Percentiles rank a stretch among this genome's conserved stretches.
Evolutionary conservation across 495 filamentous ascomycete species (phyloP).

Genomic region (Hypoxylon lenormandii): DNA sequence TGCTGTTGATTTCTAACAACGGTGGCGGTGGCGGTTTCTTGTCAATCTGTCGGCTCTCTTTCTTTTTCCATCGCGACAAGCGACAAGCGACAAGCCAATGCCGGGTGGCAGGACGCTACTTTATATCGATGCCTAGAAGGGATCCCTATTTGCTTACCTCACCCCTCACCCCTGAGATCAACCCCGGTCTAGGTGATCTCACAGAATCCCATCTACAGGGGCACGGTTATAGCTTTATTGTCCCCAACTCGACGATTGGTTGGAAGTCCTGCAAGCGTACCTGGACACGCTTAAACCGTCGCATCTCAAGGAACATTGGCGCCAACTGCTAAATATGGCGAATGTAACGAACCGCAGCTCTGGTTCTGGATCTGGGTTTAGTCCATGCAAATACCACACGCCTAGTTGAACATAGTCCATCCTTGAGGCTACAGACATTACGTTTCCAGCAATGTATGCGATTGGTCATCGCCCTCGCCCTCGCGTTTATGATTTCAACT

Average conservation of each 20-base stretch:
- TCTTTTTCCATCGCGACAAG: no score
- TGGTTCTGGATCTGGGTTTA: no score
- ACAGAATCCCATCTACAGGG: constrained; percentile 6
- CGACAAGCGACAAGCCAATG: no score
- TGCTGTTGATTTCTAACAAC: no score
- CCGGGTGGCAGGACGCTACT: not conserved
- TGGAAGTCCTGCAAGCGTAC: no score
- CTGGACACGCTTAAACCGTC: not conserved
- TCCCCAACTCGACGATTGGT: constrained; percentile 14
- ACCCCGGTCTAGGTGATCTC: constrained; percentile 13
- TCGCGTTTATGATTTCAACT: not conserved
- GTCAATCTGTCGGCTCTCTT: no score
- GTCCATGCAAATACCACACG: no score
- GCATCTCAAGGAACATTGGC: constrained; percentile 11
- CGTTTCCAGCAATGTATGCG: not conserved
- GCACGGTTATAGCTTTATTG: not conserved
- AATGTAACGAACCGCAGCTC: constrained; percentile 1
- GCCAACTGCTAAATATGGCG: constrained; percentile 15
- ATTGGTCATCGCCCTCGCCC: not conserved
- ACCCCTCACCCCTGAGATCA: not conserved
- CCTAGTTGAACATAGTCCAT: not conserved
- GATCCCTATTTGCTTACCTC: no score
- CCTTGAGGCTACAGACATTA: constrained; percentile 7
- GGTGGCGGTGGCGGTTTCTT: no score
- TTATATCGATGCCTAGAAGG: constrained; percentile 42